phyloP scores from a whole-genome alignment of 345 rosid genomes.

The Dimocarpus longan region DNA sequence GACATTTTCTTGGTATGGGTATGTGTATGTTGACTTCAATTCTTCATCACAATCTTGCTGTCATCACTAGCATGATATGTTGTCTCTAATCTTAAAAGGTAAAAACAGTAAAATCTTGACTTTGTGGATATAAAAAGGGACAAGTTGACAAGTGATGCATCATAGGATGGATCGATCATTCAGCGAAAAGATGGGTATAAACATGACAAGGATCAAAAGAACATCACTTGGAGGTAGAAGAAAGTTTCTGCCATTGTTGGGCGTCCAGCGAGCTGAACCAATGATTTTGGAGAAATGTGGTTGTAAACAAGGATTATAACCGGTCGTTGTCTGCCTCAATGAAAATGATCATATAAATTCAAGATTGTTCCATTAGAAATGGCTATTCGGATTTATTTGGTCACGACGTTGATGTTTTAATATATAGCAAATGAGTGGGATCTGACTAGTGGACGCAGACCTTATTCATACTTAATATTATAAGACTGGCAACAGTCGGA shows the following conservation, averaged over 20 bases:
- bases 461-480: neutral
- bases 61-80: neutral
- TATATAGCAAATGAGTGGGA: constrained; percentile 27
- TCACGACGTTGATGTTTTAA: constrained; percentile 41
- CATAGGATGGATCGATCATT: neutral
- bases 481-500: neutral
- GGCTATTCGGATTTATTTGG: constrained; percentile 34
- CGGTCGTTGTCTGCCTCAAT: constrained; percentile 38
- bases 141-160: constrained; percentile 17
- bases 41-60: neutral
- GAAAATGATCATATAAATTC: neutral
- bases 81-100: neutral
- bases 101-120: neutral
- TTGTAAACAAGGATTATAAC: constrained; percentile 22
- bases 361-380: constrained; percentile 5
- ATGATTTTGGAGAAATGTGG: constrained; percentile 25
- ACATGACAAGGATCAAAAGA: neutral
- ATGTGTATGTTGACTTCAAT: neutral
- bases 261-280: constrained; percentile 10
- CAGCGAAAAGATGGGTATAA: too few species aligned
- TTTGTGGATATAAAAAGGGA: neutral
- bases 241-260: neutral
- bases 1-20: too few species aligned
- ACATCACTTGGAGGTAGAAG: neutral
- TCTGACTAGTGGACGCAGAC: constrained; percentile 33